Evolutionary conservation across 441 rosid genomes (phyloP).

Genomic region (Gossypium gossypioides): DNA sequence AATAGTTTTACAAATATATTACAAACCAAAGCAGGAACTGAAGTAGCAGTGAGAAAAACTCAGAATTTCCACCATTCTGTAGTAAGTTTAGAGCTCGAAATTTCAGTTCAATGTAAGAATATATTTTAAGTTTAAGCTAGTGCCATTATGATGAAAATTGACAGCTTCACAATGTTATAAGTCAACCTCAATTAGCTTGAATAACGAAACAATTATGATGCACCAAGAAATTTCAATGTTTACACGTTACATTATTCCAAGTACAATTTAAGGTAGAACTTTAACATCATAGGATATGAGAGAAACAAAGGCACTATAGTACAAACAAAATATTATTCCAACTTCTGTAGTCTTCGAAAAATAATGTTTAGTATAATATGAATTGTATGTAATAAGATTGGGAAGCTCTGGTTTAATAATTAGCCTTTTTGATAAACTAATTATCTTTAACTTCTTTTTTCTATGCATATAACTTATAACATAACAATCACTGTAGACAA

Average conservation of each 20-base stretch:
- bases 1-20: conserved; percentile 8
- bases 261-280: background rate
- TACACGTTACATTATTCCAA: background rate
- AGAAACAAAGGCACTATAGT: background rate
- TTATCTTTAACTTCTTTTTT: background rate
- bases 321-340: background rate
- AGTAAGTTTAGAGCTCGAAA: background rate
- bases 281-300: background rate
- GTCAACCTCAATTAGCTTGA: background rate
- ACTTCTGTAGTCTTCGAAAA: background rate
- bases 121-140: background rate
- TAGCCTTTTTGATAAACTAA: background rate
- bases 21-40: conserved; percentile 8
- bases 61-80: background rate
- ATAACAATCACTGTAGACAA: background rate
- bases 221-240: background rate
- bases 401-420: background rate
- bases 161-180: background rate
- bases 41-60: background rate
- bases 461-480: background rate
- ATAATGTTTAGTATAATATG: background rate
- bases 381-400: background rate
- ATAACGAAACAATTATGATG: background rate
- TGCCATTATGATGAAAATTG: background rate
- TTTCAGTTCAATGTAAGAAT: background rate